Conservation (phyloP, 129 eudicot species). For the Artemisia argyi region DNA sequence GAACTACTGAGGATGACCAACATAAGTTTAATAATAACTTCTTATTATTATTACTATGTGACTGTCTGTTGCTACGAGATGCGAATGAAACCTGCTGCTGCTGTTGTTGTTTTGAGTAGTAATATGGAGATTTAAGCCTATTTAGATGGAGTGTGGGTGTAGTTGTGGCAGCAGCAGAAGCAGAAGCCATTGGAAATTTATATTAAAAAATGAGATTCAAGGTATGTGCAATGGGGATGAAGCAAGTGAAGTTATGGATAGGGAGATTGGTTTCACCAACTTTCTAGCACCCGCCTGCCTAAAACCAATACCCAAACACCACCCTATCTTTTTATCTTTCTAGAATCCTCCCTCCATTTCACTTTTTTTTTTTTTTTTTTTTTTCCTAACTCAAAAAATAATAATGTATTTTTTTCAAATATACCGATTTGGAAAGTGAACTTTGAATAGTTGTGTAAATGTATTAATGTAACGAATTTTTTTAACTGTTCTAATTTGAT, state of each 20-base stretch:
- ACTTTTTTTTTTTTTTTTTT: no score
- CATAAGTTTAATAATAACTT: not conserved
- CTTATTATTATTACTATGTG: not conserved
- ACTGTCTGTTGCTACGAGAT: not conserved
- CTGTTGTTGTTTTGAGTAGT: conserved; percentile 12
- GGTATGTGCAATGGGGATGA: not conserved
- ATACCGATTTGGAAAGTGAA: no score
- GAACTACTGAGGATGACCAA: not conserved
- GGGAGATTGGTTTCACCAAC: conserved; percentile 5
- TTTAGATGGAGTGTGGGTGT: conserved; percentile 10
- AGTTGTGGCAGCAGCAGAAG: not conserved
- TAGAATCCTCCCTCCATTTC: no score
- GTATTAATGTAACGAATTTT: no score
- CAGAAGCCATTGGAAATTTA: conserved; percentile 20
- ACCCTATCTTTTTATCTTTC: no score
- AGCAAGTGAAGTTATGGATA: conserved; percentile 24
- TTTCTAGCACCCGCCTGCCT: no score
- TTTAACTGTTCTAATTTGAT: no score
- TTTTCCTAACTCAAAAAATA: no score
- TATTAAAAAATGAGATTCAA: not conserved
- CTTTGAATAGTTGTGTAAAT: no score
- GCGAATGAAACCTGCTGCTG: conserved; percentile 5
- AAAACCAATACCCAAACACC: no score
- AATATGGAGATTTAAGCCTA: not conserved
- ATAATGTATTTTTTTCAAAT: no score